A percentile compares a stretch with the other conserved stretches of the same genome.
Conservation (phyloP, 2,329 filamentous ascomycete species). For the Cladosporium phlei region DNA sequence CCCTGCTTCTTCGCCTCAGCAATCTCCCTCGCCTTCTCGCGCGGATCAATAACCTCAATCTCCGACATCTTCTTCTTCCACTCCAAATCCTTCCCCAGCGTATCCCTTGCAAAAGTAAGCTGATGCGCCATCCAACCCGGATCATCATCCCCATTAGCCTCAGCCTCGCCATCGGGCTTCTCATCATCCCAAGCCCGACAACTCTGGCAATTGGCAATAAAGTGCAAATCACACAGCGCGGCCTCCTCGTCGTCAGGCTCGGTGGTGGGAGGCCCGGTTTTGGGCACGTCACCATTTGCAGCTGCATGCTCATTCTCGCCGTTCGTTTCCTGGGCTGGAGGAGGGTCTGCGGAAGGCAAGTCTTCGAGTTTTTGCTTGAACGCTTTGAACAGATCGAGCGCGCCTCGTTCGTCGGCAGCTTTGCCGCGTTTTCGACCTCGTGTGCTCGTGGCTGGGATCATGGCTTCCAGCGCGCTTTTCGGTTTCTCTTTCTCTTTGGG, state of each 20-base stretch:
- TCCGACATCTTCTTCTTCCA: constrained; percentile 91
- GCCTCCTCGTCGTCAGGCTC: constrained; percentile 61
- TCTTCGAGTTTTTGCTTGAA: constrained; percentile 73
- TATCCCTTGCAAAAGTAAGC: constrained; percentile 82
- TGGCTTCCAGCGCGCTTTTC: constrained; percentile 64
- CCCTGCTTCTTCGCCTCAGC: constrained; percentile 24
- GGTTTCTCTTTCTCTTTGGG: constrained; percentile 50
- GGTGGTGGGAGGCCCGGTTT: constrained; percentile 18
- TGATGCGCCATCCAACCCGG: constrained; percentile 81
- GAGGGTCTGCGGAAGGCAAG: constrained; percentile 17
- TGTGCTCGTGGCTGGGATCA: constrained; percentile 69
- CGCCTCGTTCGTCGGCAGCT: constrained; percentile 48
- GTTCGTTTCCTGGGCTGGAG: not conserved
- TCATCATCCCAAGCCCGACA: constrained; percentile 78
- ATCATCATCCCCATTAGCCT: constrained; percentile 49
- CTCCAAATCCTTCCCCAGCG: constrained; percentile 80
- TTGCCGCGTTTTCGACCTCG: constrained; percentile 64
- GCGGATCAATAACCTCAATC: constrained; percentile 73
- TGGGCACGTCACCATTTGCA: constrained; percentile 4
- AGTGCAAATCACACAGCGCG: constrained; percentile 84
- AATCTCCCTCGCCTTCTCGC: constrained; percentile 28
- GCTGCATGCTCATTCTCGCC: constrained; percentile 6
- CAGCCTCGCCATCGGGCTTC: constrained; percentile 54
- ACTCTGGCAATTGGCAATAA: constrained; percentile 91
- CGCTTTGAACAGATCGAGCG: constrained; percentile 67